Evolutionary conservation across 345 rosid genomes (phyloP).

Genomic region (Diplotaxis tenuifolia): DNA sequence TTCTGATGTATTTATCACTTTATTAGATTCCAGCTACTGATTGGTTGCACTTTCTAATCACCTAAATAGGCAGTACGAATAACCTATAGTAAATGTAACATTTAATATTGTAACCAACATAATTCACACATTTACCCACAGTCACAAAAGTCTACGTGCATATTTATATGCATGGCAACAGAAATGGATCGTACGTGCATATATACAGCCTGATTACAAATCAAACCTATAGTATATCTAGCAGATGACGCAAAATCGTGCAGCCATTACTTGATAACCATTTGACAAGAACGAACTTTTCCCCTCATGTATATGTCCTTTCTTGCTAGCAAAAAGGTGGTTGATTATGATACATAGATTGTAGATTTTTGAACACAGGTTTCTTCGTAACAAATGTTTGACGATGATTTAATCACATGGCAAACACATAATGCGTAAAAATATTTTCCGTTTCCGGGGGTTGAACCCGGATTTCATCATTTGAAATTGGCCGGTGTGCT

Average conservation of each 20-base stretch:
- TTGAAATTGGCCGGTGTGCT: background rate
- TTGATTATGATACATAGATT: no score
- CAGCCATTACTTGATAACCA: background rate
- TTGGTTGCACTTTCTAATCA: conserved; percentile 19
- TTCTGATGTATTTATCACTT: background rate
- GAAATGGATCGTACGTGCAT: background rate
- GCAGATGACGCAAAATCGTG: background rate
- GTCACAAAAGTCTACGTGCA: background rate
- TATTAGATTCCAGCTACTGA: conserved; percentile 13
- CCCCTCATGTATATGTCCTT: background rate
- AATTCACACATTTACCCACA: conserved; percentile 4
- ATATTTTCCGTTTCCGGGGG: background rate
- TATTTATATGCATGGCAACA: background rate
- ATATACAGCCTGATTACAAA: background rate
- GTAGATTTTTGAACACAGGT: background rate
- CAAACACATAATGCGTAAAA: background rate
- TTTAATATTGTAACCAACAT: conserved; percentile 21
- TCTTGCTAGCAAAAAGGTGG: background rate
- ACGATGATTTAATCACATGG: background rate
- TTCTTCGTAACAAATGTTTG: background rate
- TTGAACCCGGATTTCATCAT: background rate
- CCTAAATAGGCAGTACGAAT: background rate
- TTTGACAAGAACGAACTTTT: background rate
- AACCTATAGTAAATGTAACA: conserved; percentile 13
- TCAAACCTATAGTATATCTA: background rate